Evolutionary conservation across 257 asterid species (phyloP).

Genomic region (Gentiana dahurica): DNA sequence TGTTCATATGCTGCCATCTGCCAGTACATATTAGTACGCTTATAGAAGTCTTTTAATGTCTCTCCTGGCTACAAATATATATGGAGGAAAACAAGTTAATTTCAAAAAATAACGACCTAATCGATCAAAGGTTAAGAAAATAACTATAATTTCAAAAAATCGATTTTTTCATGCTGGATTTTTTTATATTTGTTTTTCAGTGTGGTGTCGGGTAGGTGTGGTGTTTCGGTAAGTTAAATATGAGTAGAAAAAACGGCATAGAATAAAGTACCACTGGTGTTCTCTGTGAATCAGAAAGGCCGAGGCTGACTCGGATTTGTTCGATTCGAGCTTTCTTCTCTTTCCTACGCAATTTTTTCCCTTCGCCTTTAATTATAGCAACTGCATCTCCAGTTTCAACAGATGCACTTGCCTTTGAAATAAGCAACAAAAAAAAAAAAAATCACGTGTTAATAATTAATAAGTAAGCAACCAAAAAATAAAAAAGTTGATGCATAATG

Average conservation of each 20-base stretch:
- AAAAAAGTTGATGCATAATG: slow-evolving; percentile 1
- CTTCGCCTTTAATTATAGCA: slow-evolving; percentile 83
- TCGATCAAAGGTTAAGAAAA: no score
- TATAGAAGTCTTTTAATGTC: slow-evolving; percentile 79
- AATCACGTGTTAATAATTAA: background rate
- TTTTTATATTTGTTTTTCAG: no score
- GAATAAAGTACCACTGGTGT: slow-evolving; percentile 62
- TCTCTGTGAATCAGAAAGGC: slow-evolving; percentile 96
- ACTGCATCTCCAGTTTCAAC: slow-evolving; percentile 76
- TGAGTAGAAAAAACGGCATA: background rate
- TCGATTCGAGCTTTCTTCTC: slow-evolving; percentile 84
- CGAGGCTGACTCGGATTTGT: slow-evolving; percentile 93
- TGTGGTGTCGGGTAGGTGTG: no score
- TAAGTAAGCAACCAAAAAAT: slow-evolving; percentile 1
- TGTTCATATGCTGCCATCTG: slow-evolving; percentile 99
- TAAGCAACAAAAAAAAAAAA: slow-evolving; percentile 6
- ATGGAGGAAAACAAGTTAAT: no score
- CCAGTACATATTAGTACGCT: slow-evolving; percentile 96
- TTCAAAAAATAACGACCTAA: no score
- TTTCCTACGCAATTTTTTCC: slow-evolving; percentile 72
- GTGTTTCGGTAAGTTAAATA: no score
- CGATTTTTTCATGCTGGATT: no score
- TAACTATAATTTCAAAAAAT: no score
- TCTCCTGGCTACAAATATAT: slow-evolving; percentile 61
- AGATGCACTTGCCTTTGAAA: slow-evolving; percentile 38